phyloP scores from a whole-genome alignment of 2,329 filamentous ascomycete genomes.

The Fonsecaea nubica region DNA sequence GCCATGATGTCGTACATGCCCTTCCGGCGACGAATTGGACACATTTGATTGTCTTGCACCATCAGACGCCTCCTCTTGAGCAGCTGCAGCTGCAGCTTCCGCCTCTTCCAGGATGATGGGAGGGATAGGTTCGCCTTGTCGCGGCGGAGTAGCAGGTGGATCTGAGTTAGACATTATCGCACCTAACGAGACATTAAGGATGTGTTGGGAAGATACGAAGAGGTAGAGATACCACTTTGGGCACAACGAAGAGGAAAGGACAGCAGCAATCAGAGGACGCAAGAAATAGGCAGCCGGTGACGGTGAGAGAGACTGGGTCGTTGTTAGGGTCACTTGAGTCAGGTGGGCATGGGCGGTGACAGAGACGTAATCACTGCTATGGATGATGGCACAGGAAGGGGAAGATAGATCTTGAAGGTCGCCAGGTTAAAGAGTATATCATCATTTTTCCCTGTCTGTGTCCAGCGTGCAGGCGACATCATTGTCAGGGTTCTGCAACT shows the following conservation, averaged over 20 bases:
- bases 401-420: not conserved
- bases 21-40: slow-evolving; percentile 18
- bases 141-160: slow-evolving; percentile 10
- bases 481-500: slow-evolving; percentile 4
- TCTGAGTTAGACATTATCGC: slow-evolving; percentile 29
- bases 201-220: not conserved
- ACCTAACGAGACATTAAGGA: slow-evolving; percentile 16
- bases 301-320: not conserved
- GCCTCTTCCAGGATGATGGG: slow-evolving; percentile 26
- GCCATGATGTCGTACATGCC: slow-evolving; percentile 32
- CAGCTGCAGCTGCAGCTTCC: slow-evolving; percentile 27
- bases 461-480: slow-evolving; percentile 5
- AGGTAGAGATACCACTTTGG: not conserved
- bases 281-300: not conserved
- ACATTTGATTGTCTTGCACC: slow-evolving; percentile 9
- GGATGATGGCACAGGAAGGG: not conserved
- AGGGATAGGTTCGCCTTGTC: slow-evolving; percentile 19
- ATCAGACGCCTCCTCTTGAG: slow-evolving; percentile 23
- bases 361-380: not conserved
- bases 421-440: slow-evolving; percentile 3
- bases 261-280: slow-evolving; percentile 2
- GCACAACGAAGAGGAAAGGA: not conserved
- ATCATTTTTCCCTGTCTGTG: not conserved
- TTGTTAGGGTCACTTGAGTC: slow-evolving; percentile 9
- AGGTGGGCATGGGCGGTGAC: slow-evolving; percentile 10